Evolutionary conservation across 805 yeast species (phyloP).

Genomic region (Saccharomycopsis amapae): DNA sequence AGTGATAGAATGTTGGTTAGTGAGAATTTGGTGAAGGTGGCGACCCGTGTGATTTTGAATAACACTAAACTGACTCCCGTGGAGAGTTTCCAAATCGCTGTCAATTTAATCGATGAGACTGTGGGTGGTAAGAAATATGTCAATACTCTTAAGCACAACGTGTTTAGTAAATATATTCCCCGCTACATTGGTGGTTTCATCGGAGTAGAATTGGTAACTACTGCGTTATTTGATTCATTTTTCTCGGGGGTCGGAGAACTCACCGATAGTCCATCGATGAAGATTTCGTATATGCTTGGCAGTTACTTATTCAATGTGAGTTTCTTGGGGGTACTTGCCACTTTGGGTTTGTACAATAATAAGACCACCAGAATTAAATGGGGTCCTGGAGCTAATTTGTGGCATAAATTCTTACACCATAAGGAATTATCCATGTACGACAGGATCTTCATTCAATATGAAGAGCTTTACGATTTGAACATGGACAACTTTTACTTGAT

Average conservation of each 20-base stretch:
- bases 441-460: slow-evolving; percentile 34
- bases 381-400: slow-evolving; percentile 30
- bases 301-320: slow-evolving; percentile 20
- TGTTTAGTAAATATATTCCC: slow-evolving; percentile 14
- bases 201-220: slow-evolving; percentile 10
- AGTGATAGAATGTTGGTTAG: slow-evolving; percentile 1
- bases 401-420: slow-evolving; percentile 28
- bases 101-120: slow-evolving; percentile 12
- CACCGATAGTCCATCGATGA: slow-evolving; percentile 9
- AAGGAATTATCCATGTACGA: slow-evolving; percentile 31
- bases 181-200: slow-evolving; percentile 12
- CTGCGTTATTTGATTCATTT: slow-evolving; percentile 4
- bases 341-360: slow-evolving; percentile 16
- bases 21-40: slow-evolving; percentile 17
- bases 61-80: slow-evolving; percentile 10
- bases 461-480: slow-evolving; percentile 37
- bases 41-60: slow-evolving; percentile 16
- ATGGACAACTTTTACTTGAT: slow-evolving; percentile 33
- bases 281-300: slow-evolving; percentile 20
- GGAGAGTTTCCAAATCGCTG: slow-evolving; percentile 19
- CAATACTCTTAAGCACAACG: slow-evolving; percentile 7
- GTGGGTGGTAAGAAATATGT: slow-evolving; percentile 15
- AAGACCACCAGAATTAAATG: slow-evolving; percentile 24
- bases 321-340: slow-evolving; percentile 15
- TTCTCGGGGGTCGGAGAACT: slow-evolving; percentile 5